Percentiles rank a stretch among this genome's conserved stretches.
Conservation (phyloP, 2,329 filamentous ascomycete species). For the Tolypocladium sp. region DNA sequence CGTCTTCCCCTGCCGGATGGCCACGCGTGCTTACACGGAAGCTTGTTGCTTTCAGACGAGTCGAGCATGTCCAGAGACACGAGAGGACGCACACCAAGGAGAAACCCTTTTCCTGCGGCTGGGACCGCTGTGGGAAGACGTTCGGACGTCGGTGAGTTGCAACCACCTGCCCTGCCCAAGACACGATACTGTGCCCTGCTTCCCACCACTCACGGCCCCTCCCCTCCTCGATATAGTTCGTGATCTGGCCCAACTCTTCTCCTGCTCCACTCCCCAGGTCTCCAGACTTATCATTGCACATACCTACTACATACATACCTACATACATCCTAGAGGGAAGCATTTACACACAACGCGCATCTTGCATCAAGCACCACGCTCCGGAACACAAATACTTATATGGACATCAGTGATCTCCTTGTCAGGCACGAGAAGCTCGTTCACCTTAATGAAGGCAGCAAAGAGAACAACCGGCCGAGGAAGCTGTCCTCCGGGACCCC, state of each 20-base stretch:
- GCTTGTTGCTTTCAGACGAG: constrained; percentile 33
- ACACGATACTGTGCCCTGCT: not conserved
- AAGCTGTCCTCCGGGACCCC: constrained; percentile 39
- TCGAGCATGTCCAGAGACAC: constrained; percentile 56
- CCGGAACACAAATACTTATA: constrained; percentile 32
- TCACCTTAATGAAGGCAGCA: constrained; percentile 51
- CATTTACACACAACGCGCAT: not conserved
- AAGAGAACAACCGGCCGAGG: constrained; percentile 40
- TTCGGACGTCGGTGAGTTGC: constrained; percentile 51
- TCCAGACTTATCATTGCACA: not conserved
- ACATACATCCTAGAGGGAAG: not conserved
- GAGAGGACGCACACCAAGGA: constrained; percentile 57
- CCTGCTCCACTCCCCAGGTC: not conserved
- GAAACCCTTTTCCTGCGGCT: constrained; percentile 52
- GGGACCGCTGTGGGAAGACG: constrained; percentile 52
- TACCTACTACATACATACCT: not conserved
- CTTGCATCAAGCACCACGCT: not conserved
- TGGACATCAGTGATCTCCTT: constrained; percentile 55
- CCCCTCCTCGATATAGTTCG: not conserved
- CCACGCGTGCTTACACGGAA: constrained; percentile 8
- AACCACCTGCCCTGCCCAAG: not conserved
- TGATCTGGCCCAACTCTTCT: not conserved
- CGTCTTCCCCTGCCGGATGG: constrained; percentile 1
- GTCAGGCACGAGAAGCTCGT: constrained; percentile 57
- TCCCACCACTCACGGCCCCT: not conserved